Evolutionary conservation across 768 basidiomycete species (phyloP).

Genomic region (Naganishia randhawae): DNA sequence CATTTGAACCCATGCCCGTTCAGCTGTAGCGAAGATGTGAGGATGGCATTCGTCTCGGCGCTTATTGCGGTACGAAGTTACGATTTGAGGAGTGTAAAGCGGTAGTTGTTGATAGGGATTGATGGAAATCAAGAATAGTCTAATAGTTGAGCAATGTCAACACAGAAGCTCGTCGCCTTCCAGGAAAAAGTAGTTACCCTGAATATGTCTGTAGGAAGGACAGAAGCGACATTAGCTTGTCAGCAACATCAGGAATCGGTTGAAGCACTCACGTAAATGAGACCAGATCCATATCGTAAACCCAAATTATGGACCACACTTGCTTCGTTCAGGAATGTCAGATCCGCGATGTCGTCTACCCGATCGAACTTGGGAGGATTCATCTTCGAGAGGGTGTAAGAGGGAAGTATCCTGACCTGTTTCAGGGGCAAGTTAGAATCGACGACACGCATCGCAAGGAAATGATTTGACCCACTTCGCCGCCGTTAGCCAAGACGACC

Average conservation of each 20-base stretch:
- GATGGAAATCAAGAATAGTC: slow-evolving; percentile 94
- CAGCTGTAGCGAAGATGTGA: slow-evolving; percentile 94
- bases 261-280: slow-evolving; percentile 55
- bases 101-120: slow-evolving; percentile 93
- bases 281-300: slow-evolving; percentile 80
- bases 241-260: background rate
- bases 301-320: slow-evolving; percentile 97
- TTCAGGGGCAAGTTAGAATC: background rate
- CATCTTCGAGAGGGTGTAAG: slow-evolving; percentile 87
- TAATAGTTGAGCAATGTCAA: slow-evolving; percentile 72
- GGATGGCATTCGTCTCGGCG: slow-evolving; percentile 75
- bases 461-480: slow-evolving; percentile 61
- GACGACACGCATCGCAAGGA: background rate
- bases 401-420: slow-evolving; percentile 66
- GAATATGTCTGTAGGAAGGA: slow-evolving; percentile 39
- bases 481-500: slow-evolving; percentile 76
- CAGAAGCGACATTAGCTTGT: background rate
- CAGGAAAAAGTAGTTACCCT: slow-evolving; percentile 17
- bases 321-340: slow-evolving; percentile 96
- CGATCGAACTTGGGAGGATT: slow-evolving; percentile 98
- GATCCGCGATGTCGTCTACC: slow-evolving; percentile 94
- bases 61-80: slow-evolving; percentile 69
- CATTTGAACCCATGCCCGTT: slow-evolving; percentile 98
- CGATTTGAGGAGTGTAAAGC: slow-evolving; percentile 61
- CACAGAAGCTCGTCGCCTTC: background rate